Base-by-base conservation (phyloP, 2,329 filamentous ascomycete species). In the Zymoseptoria ardabiliae region DNA sequence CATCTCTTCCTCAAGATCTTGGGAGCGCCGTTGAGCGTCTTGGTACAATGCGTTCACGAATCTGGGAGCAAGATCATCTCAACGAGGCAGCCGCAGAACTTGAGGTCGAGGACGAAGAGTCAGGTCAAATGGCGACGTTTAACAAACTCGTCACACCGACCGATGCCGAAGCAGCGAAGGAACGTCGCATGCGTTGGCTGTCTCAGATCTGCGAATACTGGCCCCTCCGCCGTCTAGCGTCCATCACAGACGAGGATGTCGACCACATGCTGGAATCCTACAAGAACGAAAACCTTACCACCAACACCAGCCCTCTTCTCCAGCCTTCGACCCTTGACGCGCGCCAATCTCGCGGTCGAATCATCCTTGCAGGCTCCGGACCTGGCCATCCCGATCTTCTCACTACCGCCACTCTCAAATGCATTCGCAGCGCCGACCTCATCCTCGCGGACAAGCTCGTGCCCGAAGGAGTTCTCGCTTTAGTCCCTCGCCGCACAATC, bases 131-230 rank as follows among this genome's bases (percentile, higher is more conserved):
- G 17, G 85, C 92, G 1, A 83, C 81, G 0, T 97, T 99, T 74
- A 99, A 99, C 74, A 85, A 83, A 61, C 79, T 99, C 3, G 82
- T 97, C 6, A 84, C 81, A 0, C 86, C 90, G 53, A 85, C 86
- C 51, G 90, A 94, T 69, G 76, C 83, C 0, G 87, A 89, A 61
- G 87, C 87, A 2, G 84, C 85, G 17, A 91, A 91, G 71, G 91
- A 84, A 21, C 81, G 93, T 61, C 83, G 94, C 55, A 92, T 96
- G 80, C 84, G 94, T 59, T 99, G 94, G 94, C 80, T 99, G 1
- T 85, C 89, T 20, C 94, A 99, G 72, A 91, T 99, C 56, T 99
- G 94, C 80, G 94, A 99, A 78, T 99, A 99, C 76, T 99, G 94
- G 94, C 92, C 94, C 1, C 80, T 99, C 23, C 86, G 86, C 63